Conservation (phyloP, 2,329 filamentous ascomycete species). For the Exophiala sideris region DNA sequence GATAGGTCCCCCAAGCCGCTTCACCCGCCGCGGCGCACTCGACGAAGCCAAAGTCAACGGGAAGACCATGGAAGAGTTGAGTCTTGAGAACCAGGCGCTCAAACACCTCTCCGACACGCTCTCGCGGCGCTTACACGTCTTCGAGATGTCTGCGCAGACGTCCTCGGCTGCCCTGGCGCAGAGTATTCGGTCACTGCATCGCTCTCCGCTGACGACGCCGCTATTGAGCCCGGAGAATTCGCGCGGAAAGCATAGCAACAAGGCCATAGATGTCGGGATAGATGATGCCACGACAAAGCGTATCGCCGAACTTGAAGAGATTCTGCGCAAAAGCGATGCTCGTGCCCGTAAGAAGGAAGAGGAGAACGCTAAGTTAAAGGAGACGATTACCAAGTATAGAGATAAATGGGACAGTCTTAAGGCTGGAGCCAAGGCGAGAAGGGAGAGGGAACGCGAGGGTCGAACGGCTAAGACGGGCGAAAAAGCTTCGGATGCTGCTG, state of each 20-base stretch:
- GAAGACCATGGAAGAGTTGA: slow-evolving; percentile 82
- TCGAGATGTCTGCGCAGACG: slow-evolving; percentile 87
- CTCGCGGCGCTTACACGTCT: slow-evolving; percentile 82
- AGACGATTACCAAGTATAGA: slow-evolving; percentile 55
- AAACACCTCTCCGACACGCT: slow-evolving; percentile 83
- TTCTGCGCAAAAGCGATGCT: slow-evolving; percentile 55
- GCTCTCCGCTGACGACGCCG: slow-evolving; percentile 27
- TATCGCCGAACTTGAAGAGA: slow-evolving; percentile 65
- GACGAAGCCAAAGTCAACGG: slow-evolving; percentile 30
- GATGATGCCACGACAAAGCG: slow-evolving; percentile 50
- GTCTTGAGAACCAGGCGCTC: slow-evolving; percentile 80
- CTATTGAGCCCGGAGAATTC: slow-evolving; percentile 27
- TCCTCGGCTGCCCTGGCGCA: slow-evolving; percentile 83
- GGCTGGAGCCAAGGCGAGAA: slow-evolving; percentile 55
- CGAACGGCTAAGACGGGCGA: slow-evolving; percentile 4
- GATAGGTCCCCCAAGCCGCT: slow-evolving; percentile 25
- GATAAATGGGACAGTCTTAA: slow-evolving; percentile 68
- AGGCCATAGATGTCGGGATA: slow-evolving; percentile 32
- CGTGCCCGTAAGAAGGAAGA: slow-evolving; percentile 62
- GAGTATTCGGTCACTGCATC: slow-evolving; percentile 59
- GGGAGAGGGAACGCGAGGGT: slow-evolving; percentile 29
- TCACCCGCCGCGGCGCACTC: slow-evolving; percentile 7
- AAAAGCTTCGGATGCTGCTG: not conserved
- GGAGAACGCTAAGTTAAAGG: slow-evolving; percentile 59
- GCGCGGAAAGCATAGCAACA: slow-evolving; percentile 20